A percentile compares a stretch with the other conserved stretches of the same genome.
These are phyloP conservation scores for Podospora fimiseda DNA, from an alignment of 495 filamentous ascomycete genomes.

Conservation along the genomic window DNA sequence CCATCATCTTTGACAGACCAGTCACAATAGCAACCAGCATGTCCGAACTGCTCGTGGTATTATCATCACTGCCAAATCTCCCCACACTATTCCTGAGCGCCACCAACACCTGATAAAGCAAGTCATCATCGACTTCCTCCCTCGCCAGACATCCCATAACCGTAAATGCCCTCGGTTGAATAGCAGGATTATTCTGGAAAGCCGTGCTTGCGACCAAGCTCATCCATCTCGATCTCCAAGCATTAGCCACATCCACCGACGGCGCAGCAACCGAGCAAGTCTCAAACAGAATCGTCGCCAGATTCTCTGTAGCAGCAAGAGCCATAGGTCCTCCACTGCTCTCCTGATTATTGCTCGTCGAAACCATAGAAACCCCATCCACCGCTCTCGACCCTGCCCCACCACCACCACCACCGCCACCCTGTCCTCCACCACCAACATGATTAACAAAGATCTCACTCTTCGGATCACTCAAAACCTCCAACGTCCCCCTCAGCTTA, in stretches of 20 bases:
- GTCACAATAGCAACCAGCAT: slow-evolving; percentile 62
- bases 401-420: too few relatives aligned
- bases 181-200: slow-evolving; percentile 64
- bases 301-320: slow-evolving; percentile 46
- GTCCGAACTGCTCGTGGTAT: slow-evolving; percentile 53
- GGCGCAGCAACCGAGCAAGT: slow-evolving; percentile 56
- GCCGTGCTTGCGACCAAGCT: slow-evolving; percentile 62
- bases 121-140: slow-evolving; percentile 61
- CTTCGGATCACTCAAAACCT: slow-evolving; percentile 49
- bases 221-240: slow-evolving; percentile 68
- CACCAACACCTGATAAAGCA: slow-evolving; percentile 63
- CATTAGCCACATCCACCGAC: slow-evolving; percentile 56
- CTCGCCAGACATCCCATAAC: slow-evolving; percentile 63
- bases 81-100: slow-evolving; percentile 53
- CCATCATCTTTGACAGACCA: slow-evolving; percentile 61
- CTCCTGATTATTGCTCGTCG: too few relatives aligned
- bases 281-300: slow-evolving; percentile 52
- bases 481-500: slow-evolving; percentile 48
- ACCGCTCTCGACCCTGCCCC: too few relatives aligned
- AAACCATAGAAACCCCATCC: too few relatives aligned
- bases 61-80: slow-evolving; percentile 53
- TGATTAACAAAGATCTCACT: slow-evolving; percentile 42
- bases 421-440: too few relatives aligned
- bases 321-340: too few relatives aligned
- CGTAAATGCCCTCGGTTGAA: slow-evolving; percentile 60